A percentile compares a stretch with the other conserved stretches of the same genome.
Evolutionary conservation across 2,329 filamentous ascomycete genomes (phyloP).

Genomic region (Penicillium sp.): DNA sequence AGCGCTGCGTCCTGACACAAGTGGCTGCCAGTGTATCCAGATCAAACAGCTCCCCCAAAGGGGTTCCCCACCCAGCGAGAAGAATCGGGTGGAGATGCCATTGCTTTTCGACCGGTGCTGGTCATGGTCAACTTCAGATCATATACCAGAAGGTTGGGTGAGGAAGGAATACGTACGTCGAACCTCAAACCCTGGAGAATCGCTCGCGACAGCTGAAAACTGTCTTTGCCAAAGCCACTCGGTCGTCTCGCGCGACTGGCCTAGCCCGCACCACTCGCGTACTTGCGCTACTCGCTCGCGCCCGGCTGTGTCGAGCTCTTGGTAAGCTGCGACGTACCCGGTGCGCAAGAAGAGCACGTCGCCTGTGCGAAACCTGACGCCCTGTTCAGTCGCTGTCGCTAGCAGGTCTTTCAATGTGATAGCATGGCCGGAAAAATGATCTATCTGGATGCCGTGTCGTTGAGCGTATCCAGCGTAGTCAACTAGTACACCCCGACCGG

Average conservation of each 20-base stretch:
- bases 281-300: background rate
- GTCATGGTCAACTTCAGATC: background rate
- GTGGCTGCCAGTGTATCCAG: background rate
- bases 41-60: background rate
- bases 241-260: background rate
- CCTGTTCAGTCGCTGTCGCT: background rate
- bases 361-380: background rate
- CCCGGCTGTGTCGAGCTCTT: background rate
- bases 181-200: background rate
- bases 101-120: background rate
- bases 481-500: background rate
- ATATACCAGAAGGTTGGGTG: background rate
- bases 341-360: background rate
- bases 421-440: background rate
- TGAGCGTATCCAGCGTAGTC: background rate
- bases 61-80: background rate
- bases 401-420: background rate
- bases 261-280: background rate
- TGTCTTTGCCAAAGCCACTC: background rate
- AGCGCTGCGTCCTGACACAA: background rate
- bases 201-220: background rate
- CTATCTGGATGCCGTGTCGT: background rate
- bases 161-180: background rate
- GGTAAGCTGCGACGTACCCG: background rate
- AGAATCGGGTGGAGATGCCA: background rate